phyloP scores from a whole-genome alignment of 1,284 basidiomycete species.

The Schizopora paradoxa region DNA sequence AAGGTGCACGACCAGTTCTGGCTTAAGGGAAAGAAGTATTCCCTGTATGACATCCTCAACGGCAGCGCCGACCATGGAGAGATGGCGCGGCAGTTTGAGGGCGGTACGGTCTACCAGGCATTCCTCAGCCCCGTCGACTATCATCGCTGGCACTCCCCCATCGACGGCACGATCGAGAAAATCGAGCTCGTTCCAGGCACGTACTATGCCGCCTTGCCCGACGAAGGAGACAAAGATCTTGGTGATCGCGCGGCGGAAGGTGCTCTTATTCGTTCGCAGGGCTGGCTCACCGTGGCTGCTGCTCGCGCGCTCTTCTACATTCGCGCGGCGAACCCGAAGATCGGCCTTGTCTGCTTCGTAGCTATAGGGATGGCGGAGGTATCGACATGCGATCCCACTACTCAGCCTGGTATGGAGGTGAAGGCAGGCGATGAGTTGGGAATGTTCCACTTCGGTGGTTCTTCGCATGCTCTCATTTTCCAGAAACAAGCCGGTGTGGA shows the following conservation, averaged over 20 bases:
- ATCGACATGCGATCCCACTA: too few relatives aligned
- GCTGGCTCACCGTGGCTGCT: slow-evolving; percentile 34
- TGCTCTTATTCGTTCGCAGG: slow-evolving; percentile 30
- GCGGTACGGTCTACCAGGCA: slow-evolving; percentile 41
- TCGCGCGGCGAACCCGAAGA: slow-evolving; percentile 33
- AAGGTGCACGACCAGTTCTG: slow-evolving; percentile 37
- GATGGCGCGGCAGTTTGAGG: slow-evolving; percentile 33
- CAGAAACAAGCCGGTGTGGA: too few relatives aligned
- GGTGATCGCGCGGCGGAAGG: slow-evolving; percentile 26
- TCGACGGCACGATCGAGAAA: slow-evolving; percentile 35
- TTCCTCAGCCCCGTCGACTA: slow-evolving; percentile 40
- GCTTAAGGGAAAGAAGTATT: slow-evolving; percentile 44
- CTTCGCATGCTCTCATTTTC: too few relatives aligned
- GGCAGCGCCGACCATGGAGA: slow-evolving; percentile 28
- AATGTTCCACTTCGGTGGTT: too few relatives aligned
- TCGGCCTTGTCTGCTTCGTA: slow-evolving; percentile 37
- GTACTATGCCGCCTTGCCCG: slow-evolving; percentile 32
- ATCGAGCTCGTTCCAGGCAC: slow-evolving; percentile 33
- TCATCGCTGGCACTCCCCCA: slow-evolving; percentile 41
- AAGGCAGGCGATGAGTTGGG: too few relatives aligned
- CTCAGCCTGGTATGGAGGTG: too few relatives aligned
- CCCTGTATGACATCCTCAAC: slow-evolving; percentile 36
- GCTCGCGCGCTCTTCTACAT: slow-evolving; percentile 38
- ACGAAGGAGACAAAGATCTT: slow-evolving; percentile 13
- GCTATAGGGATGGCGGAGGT: slow-evolving; percentile 43